phyloP scores from a whole-genome alignment of 257 asterid genomes.

The Solanum pimpinellifolium region DNA sequence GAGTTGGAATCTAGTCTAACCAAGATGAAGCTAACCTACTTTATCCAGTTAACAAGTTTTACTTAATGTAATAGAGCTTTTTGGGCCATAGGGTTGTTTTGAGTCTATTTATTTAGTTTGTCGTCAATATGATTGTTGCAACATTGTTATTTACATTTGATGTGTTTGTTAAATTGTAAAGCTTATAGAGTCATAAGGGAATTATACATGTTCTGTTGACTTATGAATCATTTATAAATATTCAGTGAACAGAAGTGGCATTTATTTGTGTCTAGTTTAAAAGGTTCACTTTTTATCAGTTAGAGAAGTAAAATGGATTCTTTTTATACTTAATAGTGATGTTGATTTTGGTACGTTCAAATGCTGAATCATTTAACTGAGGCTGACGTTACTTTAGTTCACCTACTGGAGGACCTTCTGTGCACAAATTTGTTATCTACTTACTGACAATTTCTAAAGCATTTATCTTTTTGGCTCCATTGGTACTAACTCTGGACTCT shows the following conservation, averaged over 20 bases:
- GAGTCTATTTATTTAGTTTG: neutral
- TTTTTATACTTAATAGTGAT: too few species aligned
- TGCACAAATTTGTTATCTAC: neutral
- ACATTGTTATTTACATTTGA: neutral
- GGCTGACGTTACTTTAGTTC: neutral
- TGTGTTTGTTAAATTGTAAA: neutral
- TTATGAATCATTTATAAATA: neutral
- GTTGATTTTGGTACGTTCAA: neutral
- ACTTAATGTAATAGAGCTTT: neutral
- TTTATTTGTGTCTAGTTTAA: neutral
- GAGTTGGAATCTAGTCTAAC: neutral
- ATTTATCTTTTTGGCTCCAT: neutral
- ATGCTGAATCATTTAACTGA: neutral
- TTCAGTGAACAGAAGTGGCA: neutral
- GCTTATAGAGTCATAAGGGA: neutral
- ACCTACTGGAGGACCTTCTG: neutral
- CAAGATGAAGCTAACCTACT: neutral
- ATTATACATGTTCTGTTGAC: neutral
- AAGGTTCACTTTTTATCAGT: too few species aligned
- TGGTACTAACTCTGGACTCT: neutral
- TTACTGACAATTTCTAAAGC: neutral
- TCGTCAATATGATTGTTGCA: neutral
- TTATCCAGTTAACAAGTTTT: neutral
- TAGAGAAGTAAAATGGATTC: neutral
- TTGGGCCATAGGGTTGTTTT: neutral